Evolutionary conservation across 306 rosid genomes (phyloP).

Genomic region (Alnus rubra): DNA sequence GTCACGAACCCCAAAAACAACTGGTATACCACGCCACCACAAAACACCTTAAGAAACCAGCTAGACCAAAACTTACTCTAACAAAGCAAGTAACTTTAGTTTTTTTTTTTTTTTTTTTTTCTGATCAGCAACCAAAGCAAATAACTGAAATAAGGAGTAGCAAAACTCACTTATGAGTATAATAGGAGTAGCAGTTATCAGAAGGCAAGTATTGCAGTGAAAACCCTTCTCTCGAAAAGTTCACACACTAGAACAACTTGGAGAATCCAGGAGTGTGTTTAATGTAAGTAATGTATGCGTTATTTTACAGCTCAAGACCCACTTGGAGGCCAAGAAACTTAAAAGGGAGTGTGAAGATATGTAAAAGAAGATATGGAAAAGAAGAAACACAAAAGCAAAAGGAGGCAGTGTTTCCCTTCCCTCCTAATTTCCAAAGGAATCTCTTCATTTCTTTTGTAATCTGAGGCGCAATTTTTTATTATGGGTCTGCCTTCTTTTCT

Average conservation of each 20-base stretch:
- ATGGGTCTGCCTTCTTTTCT: conserved; percentile 42
- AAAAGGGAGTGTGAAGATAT: conserved; percentile 63
- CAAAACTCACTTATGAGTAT: conserved; percentile 1
- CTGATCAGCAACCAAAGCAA: not conserved
- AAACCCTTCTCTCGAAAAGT: conserved; percentile 27
- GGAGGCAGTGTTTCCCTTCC: conserved; percentile 26
- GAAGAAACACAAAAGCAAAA: conserved; percentile 35
- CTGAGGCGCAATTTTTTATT: conserved; percentile 40
- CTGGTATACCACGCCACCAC: conserved; percentile 12
- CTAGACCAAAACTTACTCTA: not conserved
- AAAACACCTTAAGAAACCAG: conserved; percentile 22
- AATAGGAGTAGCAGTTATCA: conserved; percentile 7
- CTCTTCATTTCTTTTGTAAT: conserved; percentile 38
- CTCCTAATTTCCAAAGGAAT: conserved; percentile 45
- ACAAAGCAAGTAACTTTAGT: not conserved
- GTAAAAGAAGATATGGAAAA: conserved; percentile 24
- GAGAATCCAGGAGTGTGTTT: conserved; percentile 26
- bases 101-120: no score
- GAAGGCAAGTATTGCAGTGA: conserved; percentile 19
- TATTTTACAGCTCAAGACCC: conserved; percentile 46
- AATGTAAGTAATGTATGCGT: conserved; percentile 29
- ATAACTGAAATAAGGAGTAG: not conserved
- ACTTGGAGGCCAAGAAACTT: conserved; percentile 60
- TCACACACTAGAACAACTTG: conserved; percentile 15
- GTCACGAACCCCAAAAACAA: conserved; percentile 29